Percentiles rank a stretch among this genome's conserved stretches.
Evolutionary conservation across 2,329 filamentous ascomycete species (phyloP).

Genomic region (Pleomassaria siparia): DNA sequence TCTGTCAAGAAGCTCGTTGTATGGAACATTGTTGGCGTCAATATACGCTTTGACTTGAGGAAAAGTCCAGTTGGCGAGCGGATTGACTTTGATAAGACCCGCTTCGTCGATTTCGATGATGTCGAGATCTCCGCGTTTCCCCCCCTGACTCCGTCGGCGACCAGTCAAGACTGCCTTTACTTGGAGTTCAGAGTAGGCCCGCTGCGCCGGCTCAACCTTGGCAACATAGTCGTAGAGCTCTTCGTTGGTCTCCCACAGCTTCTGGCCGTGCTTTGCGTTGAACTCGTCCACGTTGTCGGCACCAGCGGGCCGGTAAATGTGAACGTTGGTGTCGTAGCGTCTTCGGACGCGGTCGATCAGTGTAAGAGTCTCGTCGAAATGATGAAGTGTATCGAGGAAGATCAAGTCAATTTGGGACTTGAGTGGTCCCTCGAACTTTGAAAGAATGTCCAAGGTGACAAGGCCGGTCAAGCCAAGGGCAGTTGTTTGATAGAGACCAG

Average conservation of each 20-base stretch:
- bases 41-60: constrained; percentile 86
- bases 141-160: constrained; percentile 87
- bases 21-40: constrained; percentile 82
- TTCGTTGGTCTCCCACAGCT: constrained; percentile 80
- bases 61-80: constrained; percentile 92
- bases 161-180: constrained; percentile 92
- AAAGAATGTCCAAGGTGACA: constrained; percentile 66
- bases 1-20: constrained; percentile 84
- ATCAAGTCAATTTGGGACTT: constrained; percentile 55
- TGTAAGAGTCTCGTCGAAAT: constrained; percentile 54
- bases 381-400: constrained; percentile 58
- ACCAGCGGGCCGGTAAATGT: constrained; percentile 86
- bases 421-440: constrained; percentile 67
- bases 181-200: constrained; percentile 83
- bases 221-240: constrained; percentile 96
- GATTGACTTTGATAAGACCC: constrained; percentile 96
- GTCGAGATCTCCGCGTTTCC: constrained; percentile 84
- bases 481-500: constrained; percentile 69
- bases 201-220: constrained; percentile 95
- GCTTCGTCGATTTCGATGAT: constrained; percentile 92
- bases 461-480: constrained; percentile 55
- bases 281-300: constrained; percentile 75
- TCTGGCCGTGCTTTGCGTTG: constrained; percentile 75
- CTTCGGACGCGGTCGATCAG: constrained; percentile 67
- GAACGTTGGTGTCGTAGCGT: constrained; percentile 77